Evolutionary conservation across 768 basidiomycete species (phyloP).

Genomic region (Mycena vulgaris): DNA sequence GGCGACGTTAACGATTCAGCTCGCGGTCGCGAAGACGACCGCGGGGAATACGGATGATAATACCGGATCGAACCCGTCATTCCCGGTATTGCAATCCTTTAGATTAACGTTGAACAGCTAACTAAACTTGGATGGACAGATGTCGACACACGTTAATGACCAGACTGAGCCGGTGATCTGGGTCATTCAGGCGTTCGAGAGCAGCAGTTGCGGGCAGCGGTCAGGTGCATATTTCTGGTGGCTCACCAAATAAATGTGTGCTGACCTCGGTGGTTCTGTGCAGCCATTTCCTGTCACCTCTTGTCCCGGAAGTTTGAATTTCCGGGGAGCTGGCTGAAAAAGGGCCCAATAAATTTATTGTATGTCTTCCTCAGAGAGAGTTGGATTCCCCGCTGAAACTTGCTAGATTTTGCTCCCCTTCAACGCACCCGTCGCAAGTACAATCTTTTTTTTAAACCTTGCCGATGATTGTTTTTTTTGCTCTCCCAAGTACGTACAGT

Average conservation of each 20-base stretch:
- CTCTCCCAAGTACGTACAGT: constrained; percentile 44
- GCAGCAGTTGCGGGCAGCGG: constrained; percentile 46
- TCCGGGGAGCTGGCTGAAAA: constrained; percentile 39
- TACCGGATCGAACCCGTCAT: constrained; percentile 21
- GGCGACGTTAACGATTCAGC: constrained; percentile 46
- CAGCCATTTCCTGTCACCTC: constrained; percentile 45
- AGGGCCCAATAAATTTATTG: constrained; percentile 42
- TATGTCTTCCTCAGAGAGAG: constrained; percentile 10
- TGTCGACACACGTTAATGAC: constrained; percentile 33
- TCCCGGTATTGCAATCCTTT: too few relatives aligned
- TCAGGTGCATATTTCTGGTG: constrained; percentile 35
- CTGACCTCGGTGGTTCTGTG: not conserved
- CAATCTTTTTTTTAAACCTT: not conserved
- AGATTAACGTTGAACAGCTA: too few relatives aligned
- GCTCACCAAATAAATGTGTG: not conserved
- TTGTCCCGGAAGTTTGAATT: constrained; percentile 41
- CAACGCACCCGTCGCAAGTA: constrained; percentile 37
- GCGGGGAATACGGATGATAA: constrained; percentile 44
- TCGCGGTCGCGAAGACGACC: constrained; percentile 46
- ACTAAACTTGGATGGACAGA: constrained; percentile 26
- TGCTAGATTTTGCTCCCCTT: constrained; percentile 33
- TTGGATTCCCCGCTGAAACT: not conserved
- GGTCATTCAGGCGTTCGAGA: constrained; percentile 39
- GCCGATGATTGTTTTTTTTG: not conserved
- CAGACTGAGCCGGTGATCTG: constrained; percentile 27